A percentile compares a stretch with the other conserved stretches of the same genome.
Evolutionary conservation across 805 yeast species (phyloP).

Genomic region (Metschnikowia bowlesiae): DNA sequence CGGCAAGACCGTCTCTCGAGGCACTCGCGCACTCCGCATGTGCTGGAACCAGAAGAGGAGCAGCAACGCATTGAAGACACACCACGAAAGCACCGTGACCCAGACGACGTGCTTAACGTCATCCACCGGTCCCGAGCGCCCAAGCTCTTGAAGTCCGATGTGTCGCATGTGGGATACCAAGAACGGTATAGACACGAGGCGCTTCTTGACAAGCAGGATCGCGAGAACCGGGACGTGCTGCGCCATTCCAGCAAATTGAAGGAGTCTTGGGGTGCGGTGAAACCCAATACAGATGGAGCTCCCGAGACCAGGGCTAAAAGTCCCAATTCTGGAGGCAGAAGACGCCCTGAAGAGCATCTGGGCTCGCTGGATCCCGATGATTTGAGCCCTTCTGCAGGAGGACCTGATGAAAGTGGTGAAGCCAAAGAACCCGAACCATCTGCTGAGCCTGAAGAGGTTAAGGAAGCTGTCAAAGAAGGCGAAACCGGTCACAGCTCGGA

Average conservation of each 20-base stretch:
- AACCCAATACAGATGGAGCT: background rate
- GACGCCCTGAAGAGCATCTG: too few relatives aligned
- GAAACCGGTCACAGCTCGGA: too few relatives aligned
- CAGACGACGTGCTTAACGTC: background rate
- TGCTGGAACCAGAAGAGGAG: background rate
- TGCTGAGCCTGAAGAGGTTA: too few relatives aligned
- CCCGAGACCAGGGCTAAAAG: too few relatives aligned
- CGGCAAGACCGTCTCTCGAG: background rate
- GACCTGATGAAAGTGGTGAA: too few relatives aligned
- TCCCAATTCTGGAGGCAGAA: too few relatives aligned
- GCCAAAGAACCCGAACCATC: too few relatives aligned
- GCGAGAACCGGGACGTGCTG: background rate
- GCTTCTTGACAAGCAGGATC: background rate
- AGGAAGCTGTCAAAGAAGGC: too few relatives aligned
- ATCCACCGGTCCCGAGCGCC: background rate
- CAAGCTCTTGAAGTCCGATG: background rate
- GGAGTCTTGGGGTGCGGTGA: background rate
- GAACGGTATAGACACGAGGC: constrained; percentile 2
- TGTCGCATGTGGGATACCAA: background rate
- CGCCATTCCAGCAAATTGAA: background rate
- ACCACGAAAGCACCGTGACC: background rate
- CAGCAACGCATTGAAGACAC: background rate
- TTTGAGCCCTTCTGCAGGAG: too few relatives aligned
- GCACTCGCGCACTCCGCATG: background rate
- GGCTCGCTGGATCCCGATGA: too few relatives aligned